These are phyloP conservation scores for Yamadazyma endophytica DNA, from an alignment of 805 yeast genomes.

Conservation along the genomic window DNA sequence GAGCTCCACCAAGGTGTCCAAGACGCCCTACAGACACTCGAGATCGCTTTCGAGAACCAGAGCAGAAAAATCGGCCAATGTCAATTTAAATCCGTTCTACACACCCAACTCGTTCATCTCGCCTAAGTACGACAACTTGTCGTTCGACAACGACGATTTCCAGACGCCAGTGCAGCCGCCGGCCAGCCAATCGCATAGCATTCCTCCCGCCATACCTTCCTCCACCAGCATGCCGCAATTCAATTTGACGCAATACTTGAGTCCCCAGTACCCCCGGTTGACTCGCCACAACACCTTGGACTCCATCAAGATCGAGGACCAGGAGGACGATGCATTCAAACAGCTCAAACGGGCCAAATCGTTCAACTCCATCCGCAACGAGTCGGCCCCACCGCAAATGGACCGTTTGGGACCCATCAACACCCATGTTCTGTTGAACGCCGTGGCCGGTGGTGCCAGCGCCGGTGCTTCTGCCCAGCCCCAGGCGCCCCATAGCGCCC, in stretches of 20 bases:
- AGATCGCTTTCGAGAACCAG: conserved; percentile 39
- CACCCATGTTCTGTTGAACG: too few relatives aligned
- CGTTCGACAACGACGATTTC: conserved; percentile 16
- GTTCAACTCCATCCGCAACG: conserved; percentile 7
- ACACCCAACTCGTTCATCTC: conserved; percentile 22
- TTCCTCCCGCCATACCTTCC: background rate
- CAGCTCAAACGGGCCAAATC: conserved; percentile 37
- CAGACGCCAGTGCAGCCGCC: conserved; percentile 22
- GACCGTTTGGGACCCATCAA: too few relatives aligned
- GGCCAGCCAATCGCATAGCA: background rate
- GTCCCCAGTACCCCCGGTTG: conserved; percentile 5
- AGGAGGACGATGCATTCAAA: conserved; percentile 41
- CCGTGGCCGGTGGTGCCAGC: too few relatives aligned
- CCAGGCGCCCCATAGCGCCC: conserved; percentile 2
- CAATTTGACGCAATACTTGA: background rate
- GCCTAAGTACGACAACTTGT: conserved; percentile 19
- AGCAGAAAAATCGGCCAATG: conserved; percentile 21
- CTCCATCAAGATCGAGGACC: conserved; percentile 31
- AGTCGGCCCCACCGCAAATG: conserved; percentile 1
- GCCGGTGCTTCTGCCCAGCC: conserved; percentile 3
- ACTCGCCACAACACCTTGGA: conserved; percentile 26
- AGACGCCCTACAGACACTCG: conserved; percentile 38
- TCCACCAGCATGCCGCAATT: background rate
- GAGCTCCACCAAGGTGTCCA: conserved; percentile 17
- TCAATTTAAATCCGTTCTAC: conserved; percentile 26